Percentiles rank a stretch among this genome's conserved stretches.
These are phyloP conservation scores for Viola pubescens DNA, from an alignment of 441 rosid genomes.

Conservation along the genomic window DNA sequence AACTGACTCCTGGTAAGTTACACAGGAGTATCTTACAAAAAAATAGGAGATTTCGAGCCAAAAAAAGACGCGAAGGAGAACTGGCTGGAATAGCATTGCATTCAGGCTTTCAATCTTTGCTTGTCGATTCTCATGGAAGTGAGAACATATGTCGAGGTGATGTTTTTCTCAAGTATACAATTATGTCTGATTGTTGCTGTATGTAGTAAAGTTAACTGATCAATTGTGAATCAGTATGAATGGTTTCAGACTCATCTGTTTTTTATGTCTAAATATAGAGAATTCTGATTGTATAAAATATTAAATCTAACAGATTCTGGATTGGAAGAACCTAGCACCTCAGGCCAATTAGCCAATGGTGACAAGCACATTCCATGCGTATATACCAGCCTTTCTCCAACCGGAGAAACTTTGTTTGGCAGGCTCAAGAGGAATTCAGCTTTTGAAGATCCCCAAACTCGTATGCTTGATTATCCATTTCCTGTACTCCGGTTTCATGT, in stretches of 20 bases:
- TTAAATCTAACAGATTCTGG: neutral
- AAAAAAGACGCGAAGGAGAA: slow-evolving; percentile 4
- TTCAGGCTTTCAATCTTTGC: neutral
- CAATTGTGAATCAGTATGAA: too few species aligned
- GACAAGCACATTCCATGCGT: neutral
- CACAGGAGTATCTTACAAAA: slow-evolving; percentile 1
- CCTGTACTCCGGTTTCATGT: neutral
- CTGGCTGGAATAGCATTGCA: neutral
- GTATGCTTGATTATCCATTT: neutral
- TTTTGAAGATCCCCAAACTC: neutral
- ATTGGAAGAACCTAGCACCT: neutral
- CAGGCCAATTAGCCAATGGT: neutral
- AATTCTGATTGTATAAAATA: neutral
- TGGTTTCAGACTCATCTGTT: neutral
- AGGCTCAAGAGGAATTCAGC: neutral
- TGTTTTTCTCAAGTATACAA: neutral
- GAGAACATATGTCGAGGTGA: slow-evolving; percentile 2
- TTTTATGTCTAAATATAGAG: neutral
- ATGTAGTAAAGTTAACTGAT: neutral
- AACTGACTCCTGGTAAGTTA: slow-evolving; percentile 5
- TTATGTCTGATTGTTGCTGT: neutral
- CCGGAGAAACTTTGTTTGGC: neutral
- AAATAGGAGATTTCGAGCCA: neutral
- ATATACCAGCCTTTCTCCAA: neutral
- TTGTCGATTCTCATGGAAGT: neutral